These are phyloP conservation scores for Claviceps pusilla DNA, from an alignment of 2,329 filamentous ascomycete genomes.

Conservation along the genomic window DNA sequence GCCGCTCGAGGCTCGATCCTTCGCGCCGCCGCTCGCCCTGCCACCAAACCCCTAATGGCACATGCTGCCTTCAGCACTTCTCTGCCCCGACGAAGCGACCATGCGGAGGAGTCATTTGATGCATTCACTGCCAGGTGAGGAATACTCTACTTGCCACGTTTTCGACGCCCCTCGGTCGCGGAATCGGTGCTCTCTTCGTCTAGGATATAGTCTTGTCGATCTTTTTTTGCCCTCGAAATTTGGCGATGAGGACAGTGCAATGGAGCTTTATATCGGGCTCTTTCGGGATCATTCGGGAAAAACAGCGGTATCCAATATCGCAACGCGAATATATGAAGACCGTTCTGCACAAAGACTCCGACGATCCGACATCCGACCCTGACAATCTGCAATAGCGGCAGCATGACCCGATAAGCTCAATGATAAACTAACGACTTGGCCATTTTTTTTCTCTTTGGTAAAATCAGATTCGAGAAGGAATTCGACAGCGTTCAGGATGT, in stretches of 20 bases:
- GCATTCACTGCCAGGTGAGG: constrained; percentile 93
- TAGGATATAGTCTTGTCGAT: background rate
- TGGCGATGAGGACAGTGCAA: background rate
- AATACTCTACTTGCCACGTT: constrained; percentile 2
- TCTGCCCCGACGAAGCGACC: constrained; percentile 39
- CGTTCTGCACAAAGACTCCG: background rate
- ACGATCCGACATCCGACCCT: background rate
- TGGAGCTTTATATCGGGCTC: background rate
- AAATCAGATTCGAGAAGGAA: constrained; percentile 89
- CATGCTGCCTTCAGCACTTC: constrained; percentile 51
- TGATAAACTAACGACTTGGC: constrained; percentile 12
- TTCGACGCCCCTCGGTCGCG: background rate
- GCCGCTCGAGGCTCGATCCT: constrained; percentile 55
- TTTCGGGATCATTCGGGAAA: background rate
- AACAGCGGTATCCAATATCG: background rate
- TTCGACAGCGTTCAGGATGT: constrained; percentile 96
- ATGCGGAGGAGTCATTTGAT: constrained; percentile 95
- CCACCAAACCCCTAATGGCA: constrained; percentile 38
- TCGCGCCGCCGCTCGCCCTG: constrained; percentile 46
- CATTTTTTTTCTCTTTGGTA: constrained; percentile 2
- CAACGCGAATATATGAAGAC: background rate
- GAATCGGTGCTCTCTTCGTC: background rate
- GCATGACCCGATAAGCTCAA: constrained; percentile 8
- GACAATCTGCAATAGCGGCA: background rate
- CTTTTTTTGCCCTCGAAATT: background rate